Conservation (phyloP, 1,139 yeast genomes). For the Suhomyces chickasaworum region DNA sequence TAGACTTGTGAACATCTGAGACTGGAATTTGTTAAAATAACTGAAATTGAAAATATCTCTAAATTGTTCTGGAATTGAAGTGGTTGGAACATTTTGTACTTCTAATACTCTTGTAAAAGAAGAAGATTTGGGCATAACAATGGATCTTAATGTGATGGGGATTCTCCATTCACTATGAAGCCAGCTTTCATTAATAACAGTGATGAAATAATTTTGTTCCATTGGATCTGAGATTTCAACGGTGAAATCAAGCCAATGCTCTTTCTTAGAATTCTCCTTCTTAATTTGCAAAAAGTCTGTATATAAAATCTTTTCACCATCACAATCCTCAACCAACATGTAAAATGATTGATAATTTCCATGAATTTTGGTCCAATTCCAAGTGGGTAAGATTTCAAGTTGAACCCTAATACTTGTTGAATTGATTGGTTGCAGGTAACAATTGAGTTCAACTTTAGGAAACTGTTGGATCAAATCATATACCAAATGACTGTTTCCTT, state of each 20-base stretch:
- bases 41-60: conserved; percentile 45
- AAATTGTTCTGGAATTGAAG: conserved; percentile 54
- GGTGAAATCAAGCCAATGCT: conserved; percentile 64
- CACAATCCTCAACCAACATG: conserved; percentile 77
- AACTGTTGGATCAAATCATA: conserved; percentile 67
- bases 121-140: conserved; percentile 69
- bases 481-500: conserved; percentile 63
- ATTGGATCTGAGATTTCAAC: conserved; percentile 59
- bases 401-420: conserved; percentile 65
- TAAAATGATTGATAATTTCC: conserved; percentile 67
- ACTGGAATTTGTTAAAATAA: conserved; percentile 69
- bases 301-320: conserved; percentile 73
- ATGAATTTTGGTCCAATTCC: conserved; percentile 78
- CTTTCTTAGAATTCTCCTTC: conserved; percentile 49
- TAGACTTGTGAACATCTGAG: conserved; percentile 65
- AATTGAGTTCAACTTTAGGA: conserved; percentile 63
- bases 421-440: conserved; percentile 76
- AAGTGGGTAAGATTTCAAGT: conserved; percentile 66
- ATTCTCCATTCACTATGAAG: conserved; percentile 66
- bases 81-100: conserved; percentile 49
- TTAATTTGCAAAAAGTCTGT: conserved; percentile 57
- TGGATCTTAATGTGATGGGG: conserved; percentile 59
- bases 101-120: conserved; percentile 59
- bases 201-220: conserved; percentile 78
- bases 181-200: conserved; percentile 83